Conservation (phyloP, 192 early-diverging fungal genomes). For the Backusella morwellensis region DNA sequence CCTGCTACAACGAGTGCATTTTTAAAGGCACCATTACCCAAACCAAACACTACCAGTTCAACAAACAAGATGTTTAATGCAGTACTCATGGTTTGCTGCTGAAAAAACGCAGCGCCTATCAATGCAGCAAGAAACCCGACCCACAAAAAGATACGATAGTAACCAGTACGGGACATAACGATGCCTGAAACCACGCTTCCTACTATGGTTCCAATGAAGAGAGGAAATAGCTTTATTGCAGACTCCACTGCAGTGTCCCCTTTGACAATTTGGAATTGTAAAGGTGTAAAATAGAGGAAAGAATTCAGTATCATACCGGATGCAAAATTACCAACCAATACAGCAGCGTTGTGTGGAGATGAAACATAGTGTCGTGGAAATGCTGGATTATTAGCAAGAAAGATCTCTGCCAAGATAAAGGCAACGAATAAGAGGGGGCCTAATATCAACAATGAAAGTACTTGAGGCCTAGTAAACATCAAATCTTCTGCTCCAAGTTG, state of each 20-base stretch:
- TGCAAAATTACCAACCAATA: constrained; percentile 38
- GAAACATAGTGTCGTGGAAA: constrained; percentile 63
- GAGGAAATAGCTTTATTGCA: constrained; percentile 75
- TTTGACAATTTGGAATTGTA: constrained; percentile 74
- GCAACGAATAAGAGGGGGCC: constrained; percentile 40
- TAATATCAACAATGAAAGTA: constrained; percentile 53
- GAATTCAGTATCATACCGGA: constrained; percentile 18
- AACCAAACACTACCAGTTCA: constrained; percentile 65
- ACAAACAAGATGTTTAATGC: constrained; percentile 49
- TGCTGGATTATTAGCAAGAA: constrained; percentile 57
- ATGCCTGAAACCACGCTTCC: constrained; percentile 62
- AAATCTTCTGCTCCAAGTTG: constrained; percentile 63
- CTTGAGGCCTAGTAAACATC: constrained; percentile 58
- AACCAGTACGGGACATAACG: constrained; percentile 56
- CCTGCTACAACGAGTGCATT: constrained; percentile 64
- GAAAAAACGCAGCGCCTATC: constrained; percentile 59
- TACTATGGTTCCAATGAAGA: constrained; percentile 65
- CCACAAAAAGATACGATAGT: constrained; percentile 62
- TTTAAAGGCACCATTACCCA: constrained; percentile 74
- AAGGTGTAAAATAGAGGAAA: constrained; percentile 65
- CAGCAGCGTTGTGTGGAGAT: constrained; percentile 42
- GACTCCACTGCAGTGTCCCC: constrained; percentile 64
- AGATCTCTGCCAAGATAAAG: constrained; percentile 61
- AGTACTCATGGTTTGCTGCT: constrained; percentile 44
- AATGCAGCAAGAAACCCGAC: constrained; percentile 57